These are phyloP conservation scores for Plantago ovata DNA, from an alignment of 257 asterid species.

Conservation along the genomic window DNA sequence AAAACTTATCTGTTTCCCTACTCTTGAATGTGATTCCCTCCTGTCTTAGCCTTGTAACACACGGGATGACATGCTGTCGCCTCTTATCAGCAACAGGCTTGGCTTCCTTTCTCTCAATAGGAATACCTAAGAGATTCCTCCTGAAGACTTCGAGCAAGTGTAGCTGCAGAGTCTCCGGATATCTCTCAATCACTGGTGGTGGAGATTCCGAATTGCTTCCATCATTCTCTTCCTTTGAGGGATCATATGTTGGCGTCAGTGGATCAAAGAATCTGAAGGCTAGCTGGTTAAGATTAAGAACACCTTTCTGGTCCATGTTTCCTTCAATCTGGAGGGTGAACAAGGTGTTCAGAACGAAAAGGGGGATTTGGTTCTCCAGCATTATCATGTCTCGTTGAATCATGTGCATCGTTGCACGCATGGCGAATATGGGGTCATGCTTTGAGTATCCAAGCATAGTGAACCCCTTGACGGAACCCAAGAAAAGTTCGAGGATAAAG, in stretches of 20 bases:
- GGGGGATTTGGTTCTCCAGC: conserved; percentile 88
- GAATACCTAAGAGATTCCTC: conserved; percentile 44
- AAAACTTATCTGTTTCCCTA: conserved; percentile 61
- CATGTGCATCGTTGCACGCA: conserved; percentile 81
- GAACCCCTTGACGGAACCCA: conserved; percentile 69
- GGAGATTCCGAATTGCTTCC: conserved; percentile 40
- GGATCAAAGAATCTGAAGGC: conserved; percentile 79
- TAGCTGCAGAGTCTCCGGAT: too few species aligned
- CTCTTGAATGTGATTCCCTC: conserved; percentile 69
- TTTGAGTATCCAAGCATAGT: conserved; percentile 60
- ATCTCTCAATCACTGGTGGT: too few species aligned
- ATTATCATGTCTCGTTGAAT: conserved; percentile 88
- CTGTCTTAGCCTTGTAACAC: conserved; percentile 69
- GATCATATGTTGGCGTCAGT: conserved; percentile 74
- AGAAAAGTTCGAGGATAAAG: conserved; percentile 69
- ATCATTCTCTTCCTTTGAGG: conserved; percentile 44
- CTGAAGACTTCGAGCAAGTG: conserved; percentile 84
- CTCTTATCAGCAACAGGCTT: conserved; percentile 18
- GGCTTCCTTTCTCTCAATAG: too few species aligned
- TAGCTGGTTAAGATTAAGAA: conserved; percentile 50
- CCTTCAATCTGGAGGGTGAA: conserved; percentile 49
- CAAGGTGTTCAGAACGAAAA: conserved; percentile 53
- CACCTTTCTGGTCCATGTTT: conserved; percentile 42
- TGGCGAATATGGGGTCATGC: conserved; percentile 71
- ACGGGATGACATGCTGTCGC: conserved; percentile 73